Evolutionary conservation across 2,329 filamentous ascomycete genomes (phyloP).

Genomic region (Sclerotinia glacialis): DNA sequence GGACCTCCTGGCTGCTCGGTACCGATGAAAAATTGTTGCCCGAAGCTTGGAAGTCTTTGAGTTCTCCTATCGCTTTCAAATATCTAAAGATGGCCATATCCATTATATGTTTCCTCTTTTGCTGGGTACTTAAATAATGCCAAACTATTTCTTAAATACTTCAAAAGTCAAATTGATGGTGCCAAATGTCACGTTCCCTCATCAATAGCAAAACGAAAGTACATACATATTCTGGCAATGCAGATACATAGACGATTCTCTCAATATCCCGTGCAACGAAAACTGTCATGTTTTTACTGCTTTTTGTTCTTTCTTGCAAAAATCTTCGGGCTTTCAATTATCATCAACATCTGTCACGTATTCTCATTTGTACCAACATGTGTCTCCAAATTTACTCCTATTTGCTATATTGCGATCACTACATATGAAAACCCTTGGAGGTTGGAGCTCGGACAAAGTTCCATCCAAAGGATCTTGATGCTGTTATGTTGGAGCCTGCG

Average conservation of each 20-base stretch:
- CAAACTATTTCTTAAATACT: neutral
- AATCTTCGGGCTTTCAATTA: too few species aligned
- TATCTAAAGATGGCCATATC: neutral
- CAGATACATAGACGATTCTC: neutral
- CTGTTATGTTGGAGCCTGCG: too few species aligned
- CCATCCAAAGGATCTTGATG: too few species aligned
- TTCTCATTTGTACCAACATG: too few species aligned
- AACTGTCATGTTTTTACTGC: neutral
- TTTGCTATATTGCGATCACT: too few species aligned
- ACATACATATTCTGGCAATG: neutral
- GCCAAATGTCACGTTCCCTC: neutral
- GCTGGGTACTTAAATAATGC: neutral
- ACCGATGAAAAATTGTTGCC: too few species aligned
- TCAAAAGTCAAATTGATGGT: neutral
- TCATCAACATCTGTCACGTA: too few species aligned
- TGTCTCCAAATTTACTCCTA: too few species aligned
- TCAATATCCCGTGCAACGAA: neutral
- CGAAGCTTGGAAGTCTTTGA: too few species aligned
- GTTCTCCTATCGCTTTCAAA: neutral
- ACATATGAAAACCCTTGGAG: too few species aligned
- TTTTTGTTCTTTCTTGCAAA: neutral
- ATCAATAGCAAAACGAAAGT: neutral
- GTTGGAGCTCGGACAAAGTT: too few species aligned
- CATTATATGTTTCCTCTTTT: neutral
- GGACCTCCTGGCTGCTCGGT: neutral